Percentiles rank a stretch among this genome's conserved stretches.
phyloP scores from a whole-genome alignment of 2,329 filamentous ascomycete species.

The Cytospora leucostoma region DNA sequence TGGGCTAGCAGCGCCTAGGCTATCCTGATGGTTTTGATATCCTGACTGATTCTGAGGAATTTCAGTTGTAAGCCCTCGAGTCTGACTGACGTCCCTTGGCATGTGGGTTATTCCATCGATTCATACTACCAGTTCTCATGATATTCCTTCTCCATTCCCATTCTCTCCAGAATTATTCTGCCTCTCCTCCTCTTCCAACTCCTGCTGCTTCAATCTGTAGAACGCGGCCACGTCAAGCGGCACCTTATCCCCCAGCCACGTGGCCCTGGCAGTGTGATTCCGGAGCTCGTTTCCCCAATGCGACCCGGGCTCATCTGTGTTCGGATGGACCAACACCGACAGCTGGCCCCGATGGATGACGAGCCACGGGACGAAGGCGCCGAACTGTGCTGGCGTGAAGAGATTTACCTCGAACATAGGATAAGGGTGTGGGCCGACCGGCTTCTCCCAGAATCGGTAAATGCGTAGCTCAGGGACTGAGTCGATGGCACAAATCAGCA shows the following conservation, averaged over 20 bases:
- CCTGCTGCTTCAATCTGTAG: conserved; percentile 13
- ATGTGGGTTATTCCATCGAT: too few species aligned
- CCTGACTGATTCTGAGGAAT: too few species aligned
- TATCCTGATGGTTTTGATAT: too few species aligned
- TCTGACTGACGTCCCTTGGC: too few species aligned
- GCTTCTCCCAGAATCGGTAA: conserved; percentile 74
- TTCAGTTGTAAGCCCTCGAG: too few species aligned
- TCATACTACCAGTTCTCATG: background rate
- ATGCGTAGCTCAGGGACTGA: conserved; percentile 82
- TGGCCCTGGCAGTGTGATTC: conserved; percentile 69
- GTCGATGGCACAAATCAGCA: background rate
- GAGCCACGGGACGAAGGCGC: conserved; percentile 85
- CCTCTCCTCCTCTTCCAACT: conserved; percentile 11
- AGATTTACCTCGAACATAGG: conserved; percentile 94
- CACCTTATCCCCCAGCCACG: conserved; percentile 71
- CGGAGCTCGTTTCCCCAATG: conserved; percentile 41
- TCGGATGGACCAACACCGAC: conserved; percentile 79
- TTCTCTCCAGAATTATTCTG: background rate
- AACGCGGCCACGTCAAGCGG: conserved; percentile 60
- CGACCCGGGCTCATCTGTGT: conserved; percentile 55
- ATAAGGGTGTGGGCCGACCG: conserved; percentile 78
- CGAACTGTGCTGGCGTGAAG: conserved; percentile 83
- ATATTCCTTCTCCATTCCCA: background rate
- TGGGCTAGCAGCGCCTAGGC: too few species aligned
- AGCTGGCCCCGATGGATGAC: conserved; percentile 79